Percentiles rank a stretch among this genome's conserved stretches.
phyloP scores from a whole-genome alignment of 768 basidiomycete genomes.

The Mycena latifolia region DNA sequence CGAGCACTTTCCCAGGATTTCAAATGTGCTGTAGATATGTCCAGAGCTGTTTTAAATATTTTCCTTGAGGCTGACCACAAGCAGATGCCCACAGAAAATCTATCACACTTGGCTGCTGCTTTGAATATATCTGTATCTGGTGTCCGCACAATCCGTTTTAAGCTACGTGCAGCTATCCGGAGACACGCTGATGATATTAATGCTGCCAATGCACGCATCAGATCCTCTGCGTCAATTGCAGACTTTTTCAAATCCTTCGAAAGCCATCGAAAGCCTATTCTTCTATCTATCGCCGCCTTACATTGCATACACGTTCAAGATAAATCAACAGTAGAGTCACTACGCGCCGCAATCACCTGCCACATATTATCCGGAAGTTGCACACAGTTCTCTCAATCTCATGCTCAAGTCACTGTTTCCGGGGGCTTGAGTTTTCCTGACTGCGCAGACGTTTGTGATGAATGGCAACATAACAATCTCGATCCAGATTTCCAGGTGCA shows the following conservation, averaged over 20 bases:
- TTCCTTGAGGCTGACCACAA: background rate
- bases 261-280: constrained; percentile 6
- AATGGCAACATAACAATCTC: background rate
- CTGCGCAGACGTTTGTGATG: background rate
- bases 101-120: constrained; percentile 11
- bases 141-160: constrained; percentile 15
- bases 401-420: background rate
- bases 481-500: background rate
- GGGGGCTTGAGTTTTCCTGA: background rate
- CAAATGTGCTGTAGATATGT: constrained; percentile 3
- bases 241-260: constrained; percentile 18
- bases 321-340: background rate
- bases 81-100: too few species aligned
- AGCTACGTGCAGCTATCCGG: constrained; percentile 10
- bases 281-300: constrained; percentile 6
- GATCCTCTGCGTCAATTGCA: constrained; percentile 1
- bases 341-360: background rate
- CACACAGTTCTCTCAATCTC: too few species aligned
- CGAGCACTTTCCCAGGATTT: constrained; percentile 4
- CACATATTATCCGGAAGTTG: constrained; percentile 5
- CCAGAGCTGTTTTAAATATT: background rate
- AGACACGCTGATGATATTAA: background rate
- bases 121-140: constrained; percentile 11
- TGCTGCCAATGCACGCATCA: background rate
- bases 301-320: background rate